These are phyloP conservation scores for Hemisphaericaspora nanyangensis DNA, from an alignment of 805 yeast species.

Conservation along the genomic window DNA sequence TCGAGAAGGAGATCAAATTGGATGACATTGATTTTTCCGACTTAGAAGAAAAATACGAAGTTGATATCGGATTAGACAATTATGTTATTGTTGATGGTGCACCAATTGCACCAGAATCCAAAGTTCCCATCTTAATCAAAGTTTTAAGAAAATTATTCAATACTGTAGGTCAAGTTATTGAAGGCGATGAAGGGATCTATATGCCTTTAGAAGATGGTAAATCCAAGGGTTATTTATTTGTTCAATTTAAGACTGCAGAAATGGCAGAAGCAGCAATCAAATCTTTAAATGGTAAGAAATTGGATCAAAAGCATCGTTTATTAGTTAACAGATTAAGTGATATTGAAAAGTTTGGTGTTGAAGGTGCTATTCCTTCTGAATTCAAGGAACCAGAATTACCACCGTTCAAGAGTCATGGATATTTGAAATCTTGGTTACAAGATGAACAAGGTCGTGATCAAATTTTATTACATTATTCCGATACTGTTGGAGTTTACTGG, in stretches of 20 bases:
- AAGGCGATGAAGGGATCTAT: slow-evolving; percentile 59
- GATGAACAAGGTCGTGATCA: slow-evolving; percentile 91
- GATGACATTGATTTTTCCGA: slow-evolving; percentile 76
- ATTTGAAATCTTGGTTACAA: slow-evolving; percentile 85
- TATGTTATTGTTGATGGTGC: slow-evolving; percentile 91
- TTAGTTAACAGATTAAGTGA: slow-evolving; percentile 79
- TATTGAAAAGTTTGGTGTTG: slow-evolving; percentile 71
- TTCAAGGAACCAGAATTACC: slow-evolving; percentile 72
- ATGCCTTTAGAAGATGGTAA: slow-evolving; percentile 79
- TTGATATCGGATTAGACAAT: slow-evolving; percentile 63
- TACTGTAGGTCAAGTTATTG: slow-evolving; percentile 68
- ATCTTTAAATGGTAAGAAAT: slow-evolving; percentile 79
- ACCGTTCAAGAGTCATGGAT: slow-evolving; percentile 71
- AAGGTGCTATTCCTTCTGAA: slow-evolving; percentile 56
- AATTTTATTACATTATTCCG: slow-evolving; percentile 73
- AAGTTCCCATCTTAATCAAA: slow-evolving; percentile 77
- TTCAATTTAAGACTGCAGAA: slow-evolving; percentile 67
- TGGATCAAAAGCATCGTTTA: slow-evolving; percentile 90
- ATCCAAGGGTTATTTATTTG: slow-evolving; percentile 83
- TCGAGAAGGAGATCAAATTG: slow-evolving; percentile 36
- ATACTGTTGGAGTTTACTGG: slow-evolving; percentile 84
- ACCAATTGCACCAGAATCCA: slow-evolving; percentile 89
- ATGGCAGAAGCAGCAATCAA: slow-evolving; percentile 77
- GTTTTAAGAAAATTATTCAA: slow-evolving; percentile 79
- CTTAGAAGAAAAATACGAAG: slow-evolving; percentile 70